Evolutionary conservation across 805 yeast genomes (phyloP).

Genomic region (Schwanniomyces polymorphus): DNA sequence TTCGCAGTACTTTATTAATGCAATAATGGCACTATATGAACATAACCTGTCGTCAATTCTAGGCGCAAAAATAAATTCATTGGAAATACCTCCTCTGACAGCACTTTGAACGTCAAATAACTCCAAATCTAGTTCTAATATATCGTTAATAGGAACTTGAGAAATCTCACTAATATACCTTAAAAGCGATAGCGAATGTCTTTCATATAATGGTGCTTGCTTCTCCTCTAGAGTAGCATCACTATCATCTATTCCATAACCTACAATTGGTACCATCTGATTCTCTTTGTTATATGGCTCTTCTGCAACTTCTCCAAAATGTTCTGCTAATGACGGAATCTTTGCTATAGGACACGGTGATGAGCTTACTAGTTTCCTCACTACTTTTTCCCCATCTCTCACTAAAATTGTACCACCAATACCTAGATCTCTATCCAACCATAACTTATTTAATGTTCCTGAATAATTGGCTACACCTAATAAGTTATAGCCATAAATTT

Average conservation of each 20-base stretch:
- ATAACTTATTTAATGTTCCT: constrained; percentile 61
- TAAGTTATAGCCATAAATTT: constrained; percentile 72
- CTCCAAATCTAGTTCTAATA: constrained; percentile 73
- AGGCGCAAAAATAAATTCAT: constrained; percentile 79
- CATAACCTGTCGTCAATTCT: constrained; percentile 85
- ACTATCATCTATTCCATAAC: constrained; percentile 40
- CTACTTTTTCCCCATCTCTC: constrained; percentile 35
- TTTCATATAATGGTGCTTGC: constrained; percentile 63
- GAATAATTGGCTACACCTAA: constrained; percentile 85
- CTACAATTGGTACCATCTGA: constrained; percentile 76
- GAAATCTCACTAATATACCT: constrained; percentile 68
- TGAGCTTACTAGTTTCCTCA: constrained; percentile 51
- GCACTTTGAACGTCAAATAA: constrained; percentile 82
- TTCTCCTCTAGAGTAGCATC: constrained; percentile 59
- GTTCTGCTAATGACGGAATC: constrained; percentile 85
- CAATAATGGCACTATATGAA: constrained; percentile 67
- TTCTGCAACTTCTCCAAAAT: constrained; percentile 68
- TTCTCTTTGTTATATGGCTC: constrained; percentile 79
- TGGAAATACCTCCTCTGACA: constrained; percentile 70
- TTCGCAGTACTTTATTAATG: constrained; percentile 43
- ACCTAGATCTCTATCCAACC: constrained; percentile 89
- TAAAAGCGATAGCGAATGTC: constrained; percentile 66
- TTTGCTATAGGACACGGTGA: constrained; percentile 73
- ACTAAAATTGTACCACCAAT: constrained; percentile 76
- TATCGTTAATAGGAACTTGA: constrained; percentile 56